These are phyloP conservation scores for Scorias spongiosa DNA, from an alignment of 2,329 filamentous ascomycete species.

Conservation along the genomic window DNA sequence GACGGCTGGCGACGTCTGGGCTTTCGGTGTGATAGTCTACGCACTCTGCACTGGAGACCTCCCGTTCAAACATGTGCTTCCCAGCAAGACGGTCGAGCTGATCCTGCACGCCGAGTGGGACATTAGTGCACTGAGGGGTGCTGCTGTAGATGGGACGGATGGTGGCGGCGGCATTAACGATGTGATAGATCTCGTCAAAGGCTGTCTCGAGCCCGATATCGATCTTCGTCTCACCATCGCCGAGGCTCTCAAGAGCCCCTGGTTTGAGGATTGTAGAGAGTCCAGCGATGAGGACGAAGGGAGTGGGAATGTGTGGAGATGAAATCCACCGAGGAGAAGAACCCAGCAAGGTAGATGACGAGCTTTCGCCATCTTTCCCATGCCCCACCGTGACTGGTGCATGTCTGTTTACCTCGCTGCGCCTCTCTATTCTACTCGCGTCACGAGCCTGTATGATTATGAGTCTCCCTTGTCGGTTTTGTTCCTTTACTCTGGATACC, in stretches of 20 bases:
- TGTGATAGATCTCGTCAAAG: slow-evolving; percentile 41
- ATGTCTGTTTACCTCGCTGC: no score
- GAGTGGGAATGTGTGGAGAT: not conserved
- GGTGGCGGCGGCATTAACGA: slow-evolving; percentile 25
- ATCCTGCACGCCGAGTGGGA: slow-evolving; percentile 48
- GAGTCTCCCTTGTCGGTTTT: no score
- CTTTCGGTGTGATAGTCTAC: slow-evolving; percentile 49
- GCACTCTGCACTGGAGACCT: slow-evolving; percentile 44
- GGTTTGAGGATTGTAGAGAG: slow-evolving; percentile 30
- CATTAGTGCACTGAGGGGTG: slow-evolving; percentile 31
- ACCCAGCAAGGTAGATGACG: no score
- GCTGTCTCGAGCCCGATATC: slow-evolving; percentile 43
- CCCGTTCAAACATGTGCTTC: slow-evolving; percentile 46
- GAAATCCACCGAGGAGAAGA: not conserved
- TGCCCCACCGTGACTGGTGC: no score
- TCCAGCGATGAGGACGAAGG: slow-evolving; percentile 6
- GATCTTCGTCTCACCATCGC: slow-evolving; percentile 41
- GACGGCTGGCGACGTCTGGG: slow-evolving; percentile 51
- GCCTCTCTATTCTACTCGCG: no score
- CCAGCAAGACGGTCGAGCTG: slow-evolving; percentile 42
- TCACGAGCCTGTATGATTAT: no score
- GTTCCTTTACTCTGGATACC: no score
- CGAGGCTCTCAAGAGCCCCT: slow-evolving; percentile 39
- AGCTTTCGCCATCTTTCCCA: no score
- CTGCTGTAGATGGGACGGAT: slow-evolving; percentile 17